Conservation (phyloP, 1,139 yeast species). For the Spencermartinsiella ligniputridi region DNA sequence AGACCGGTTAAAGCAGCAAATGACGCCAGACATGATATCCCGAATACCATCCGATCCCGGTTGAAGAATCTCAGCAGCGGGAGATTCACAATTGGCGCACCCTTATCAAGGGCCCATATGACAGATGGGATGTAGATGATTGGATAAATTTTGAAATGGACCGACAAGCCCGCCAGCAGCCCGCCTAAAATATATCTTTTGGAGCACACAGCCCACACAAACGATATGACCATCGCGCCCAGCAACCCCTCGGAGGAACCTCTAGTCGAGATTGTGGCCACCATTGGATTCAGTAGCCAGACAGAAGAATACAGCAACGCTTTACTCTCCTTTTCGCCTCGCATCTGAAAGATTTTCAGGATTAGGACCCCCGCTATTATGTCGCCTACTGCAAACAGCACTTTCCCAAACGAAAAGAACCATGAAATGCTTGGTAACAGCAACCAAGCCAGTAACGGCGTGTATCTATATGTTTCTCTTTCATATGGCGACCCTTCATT, state of each 20-base stretch:
- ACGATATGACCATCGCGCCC: constrained; percentile 67
- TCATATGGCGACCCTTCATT: constrained; percentile 66
- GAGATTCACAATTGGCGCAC: constrained; percentile 12
- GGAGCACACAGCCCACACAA: constrained; percentile 46
- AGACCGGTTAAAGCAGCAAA: constrained; percentile 44
- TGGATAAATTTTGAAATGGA: constrained; percentile 91
- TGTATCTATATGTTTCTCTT: constrained; percentile 87
- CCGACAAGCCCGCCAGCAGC: constrained; percentile 61
- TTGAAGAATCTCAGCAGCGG: constrained; percentile 28
- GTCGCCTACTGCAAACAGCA: constrained; percentile 72
- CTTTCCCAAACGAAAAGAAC: constrained; percentile 67
- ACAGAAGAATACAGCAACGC: constrained; percentile 48
- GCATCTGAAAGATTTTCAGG: constrained; percentile 39
- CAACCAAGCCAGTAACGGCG: constrained; percentile 85
- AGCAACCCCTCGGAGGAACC: constrained; percentile 91
- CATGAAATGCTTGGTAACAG: constrained; percentile 58
- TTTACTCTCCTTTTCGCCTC: constrained; percentile 31
- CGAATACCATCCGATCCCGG: constrained; percentile 44
- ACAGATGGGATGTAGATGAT: constrained; percentile 70
- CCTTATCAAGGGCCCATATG: constrained; percentile 33
- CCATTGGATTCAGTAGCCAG: constrained; percentile 96
- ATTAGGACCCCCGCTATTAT: constrained; percentile 73
- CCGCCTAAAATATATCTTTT: constrained; percentile 50
- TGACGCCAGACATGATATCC: constrained; percentile 40
- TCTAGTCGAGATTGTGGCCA: constrained; percentile 83